Percentiles rank a stretch among this genome's conserved stretches.
Conservation (phyloP, 1,284 basidiomycete species). For the Pterulicium gracile region DNA sequence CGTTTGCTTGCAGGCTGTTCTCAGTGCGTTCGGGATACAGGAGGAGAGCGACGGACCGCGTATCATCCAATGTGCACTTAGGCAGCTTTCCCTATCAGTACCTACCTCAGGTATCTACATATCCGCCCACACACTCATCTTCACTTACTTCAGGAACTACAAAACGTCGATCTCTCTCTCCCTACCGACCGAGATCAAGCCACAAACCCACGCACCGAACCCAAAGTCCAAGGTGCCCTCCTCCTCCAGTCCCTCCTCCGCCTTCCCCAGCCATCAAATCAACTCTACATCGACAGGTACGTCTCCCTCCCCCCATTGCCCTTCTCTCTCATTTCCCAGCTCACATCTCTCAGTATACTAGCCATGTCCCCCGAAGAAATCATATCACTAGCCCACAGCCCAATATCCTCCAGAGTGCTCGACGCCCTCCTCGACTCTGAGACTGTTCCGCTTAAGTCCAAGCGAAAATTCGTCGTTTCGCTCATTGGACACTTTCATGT, state of each 20-base stretch:
- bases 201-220: slow-evolving; percentile 26
- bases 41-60: slow-evolving; percentile 31
- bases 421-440: slow-evolving; percentile 69
- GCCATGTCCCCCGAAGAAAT: slow-evolving; percentile 49
- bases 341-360: slow-evolving; percentile 40
- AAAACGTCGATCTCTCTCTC: slow-evolving; percentile 34
- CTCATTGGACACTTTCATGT: slow-evolving; percentile 70
- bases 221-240: slow-evolving; percentile 78
- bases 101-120: slow-evolving; percentile 8
- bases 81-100: slow-evolving; percentile 50
- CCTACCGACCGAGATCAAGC: slow-evolving; percentile 23
- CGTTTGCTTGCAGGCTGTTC: slow-evolving; percentile 36
- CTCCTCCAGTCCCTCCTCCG: slow-evolving; percentile 74
- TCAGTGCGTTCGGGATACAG: slow-evolving; percentile 47
- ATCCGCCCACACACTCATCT: not conserved
- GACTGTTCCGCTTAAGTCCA: slow-evolving; percentile 53
- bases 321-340: no score
- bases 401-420: slow-evolving; percentile 73
- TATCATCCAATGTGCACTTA: slow-evolving; percentile 57
- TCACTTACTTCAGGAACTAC: slow-evolving; percentile 21
- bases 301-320: slow-evolving; percentile 12
- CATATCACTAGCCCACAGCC: slow-evolving; percentile 57
- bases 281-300: slow-evolving; percentile 60
- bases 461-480: slow-evolving; percentile 60
- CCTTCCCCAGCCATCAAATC: slow-evolving; percentile 54